A percentile compares a stretch with the other conserved stretches of the same genome.
Evolutionary conservation across 805 yeast genomes (phyloP).

Genomic region (Teunomyces atbi): DNA sequence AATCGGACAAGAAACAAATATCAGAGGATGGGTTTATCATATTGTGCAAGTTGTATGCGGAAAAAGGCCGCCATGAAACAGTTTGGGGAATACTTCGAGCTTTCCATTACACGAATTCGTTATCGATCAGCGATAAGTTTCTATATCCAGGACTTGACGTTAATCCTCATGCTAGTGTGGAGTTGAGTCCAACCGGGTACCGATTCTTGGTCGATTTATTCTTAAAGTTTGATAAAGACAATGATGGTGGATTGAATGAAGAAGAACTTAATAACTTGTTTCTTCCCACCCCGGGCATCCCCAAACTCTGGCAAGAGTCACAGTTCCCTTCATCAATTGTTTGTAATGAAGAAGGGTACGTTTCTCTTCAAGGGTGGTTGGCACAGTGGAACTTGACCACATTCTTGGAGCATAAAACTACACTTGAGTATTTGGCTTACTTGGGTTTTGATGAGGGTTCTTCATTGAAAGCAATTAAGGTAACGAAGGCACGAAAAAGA

Average conservation of each 20-base stretch:
- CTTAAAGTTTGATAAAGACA: slow-evolving; percentile 84
- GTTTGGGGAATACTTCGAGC: slow-evolving; percentile 92
- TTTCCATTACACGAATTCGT: slow-evolving; percentile 88
- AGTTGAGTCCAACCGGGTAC: slow-evolving; percentile 88
- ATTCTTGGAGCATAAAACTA: slow-evolving; percentile 75
- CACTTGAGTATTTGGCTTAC: slow-evolving; percentile 85
- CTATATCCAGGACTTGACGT: slow-evolving; percentile 80
- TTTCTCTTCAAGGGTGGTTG: slow-evolving; percentile 96
- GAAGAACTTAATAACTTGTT: slow-evolving; percentile 68
- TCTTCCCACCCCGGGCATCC: slow-evolving; percentile 91
- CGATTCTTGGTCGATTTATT: slow-evolving; percentile 89
- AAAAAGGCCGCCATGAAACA: slow-evolving; percentile 92
- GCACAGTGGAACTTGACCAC: slow-evolving; percentile 99
- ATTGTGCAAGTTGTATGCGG: slow-evolving; percentile 80
- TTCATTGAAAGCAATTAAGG: slow-evolving; percentile 50
- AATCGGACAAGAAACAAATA: slow-evolving; percentile 49
- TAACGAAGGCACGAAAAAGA: slow-evolving; percentile 76
- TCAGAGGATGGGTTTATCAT: slow-evolving; percentile 73
- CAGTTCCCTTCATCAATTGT: slow-evolving; percentile 88
- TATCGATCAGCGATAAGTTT: slow-evolving; percentile 77
- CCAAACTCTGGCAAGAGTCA: slow-evolving; percentile 79
- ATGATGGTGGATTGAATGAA: slow-evolving; percentile 91
- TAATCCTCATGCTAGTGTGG: slow-evolving; percentile 75
- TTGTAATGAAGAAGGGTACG: slow-evolving; percentile 83
- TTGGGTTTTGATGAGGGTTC: slow-evolving; percentile 72